These are phyloP conservation scores for Nemania abortiva DNA, from an alignment of 2,329 filamentous ascomycete species.

Conservation along the genomic window DNA sequence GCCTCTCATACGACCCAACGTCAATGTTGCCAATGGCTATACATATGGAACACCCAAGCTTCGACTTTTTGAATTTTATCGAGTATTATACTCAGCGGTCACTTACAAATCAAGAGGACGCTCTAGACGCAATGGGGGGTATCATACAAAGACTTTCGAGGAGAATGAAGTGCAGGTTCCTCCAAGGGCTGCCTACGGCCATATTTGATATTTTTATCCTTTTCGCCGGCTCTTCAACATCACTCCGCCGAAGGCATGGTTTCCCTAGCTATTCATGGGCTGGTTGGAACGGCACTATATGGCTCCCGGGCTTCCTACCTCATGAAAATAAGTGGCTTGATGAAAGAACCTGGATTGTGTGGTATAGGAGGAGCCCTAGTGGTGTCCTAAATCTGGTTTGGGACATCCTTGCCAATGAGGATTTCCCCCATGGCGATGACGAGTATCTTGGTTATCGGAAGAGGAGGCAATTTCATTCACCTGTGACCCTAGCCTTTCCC, in stretches of 20 bases:
- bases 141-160: background rate
- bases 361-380: background rate
- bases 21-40: background rate
- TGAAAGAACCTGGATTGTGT: background rate
- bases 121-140: background rate
- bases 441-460: background rate
- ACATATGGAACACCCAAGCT: background rate
- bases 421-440: background rate
- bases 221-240: background rate
- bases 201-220: background rate
- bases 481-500: background rate
- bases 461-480: background rate
- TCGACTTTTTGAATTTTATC: background rate
- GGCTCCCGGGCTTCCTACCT: background rate
- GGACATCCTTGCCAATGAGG: background rate
- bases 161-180: conserved; percentile 1
- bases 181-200: background rate
- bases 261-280: conserved; percentile 6
- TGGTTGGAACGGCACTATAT: background rate
- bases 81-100: background rate
- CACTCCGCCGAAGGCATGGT: background rate
- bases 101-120: conserved; percentile 1
- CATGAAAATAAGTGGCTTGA: background rate
- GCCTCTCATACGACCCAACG: background rate
- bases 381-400: background rate